A percentile compares a stretch with the other conserved stretches of the same genome.
Evolutionary conservation across 768 basidiomycete genomes (phyloP).

Genomic region (Panus rudis): DNA sequence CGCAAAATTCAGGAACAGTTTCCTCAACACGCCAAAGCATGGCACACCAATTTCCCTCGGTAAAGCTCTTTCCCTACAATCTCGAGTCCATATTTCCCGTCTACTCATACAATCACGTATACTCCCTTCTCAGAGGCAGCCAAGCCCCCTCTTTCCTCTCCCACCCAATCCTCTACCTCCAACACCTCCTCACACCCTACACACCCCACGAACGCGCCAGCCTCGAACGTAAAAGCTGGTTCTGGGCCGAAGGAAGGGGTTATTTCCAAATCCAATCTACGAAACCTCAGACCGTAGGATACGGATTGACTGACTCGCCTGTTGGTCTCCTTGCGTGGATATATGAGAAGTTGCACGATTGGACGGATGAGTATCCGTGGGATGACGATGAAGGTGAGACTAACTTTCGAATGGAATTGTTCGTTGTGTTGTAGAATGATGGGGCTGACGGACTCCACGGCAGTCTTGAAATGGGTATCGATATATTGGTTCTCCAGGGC

Average conservation of each 20-base stretch:
- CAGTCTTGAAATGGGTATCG: conserved; percentile 56
- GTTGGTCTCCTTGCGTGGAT: conserved; percentile 36
- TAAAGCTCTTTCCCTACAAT: neutral
- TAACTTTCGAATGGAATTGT: too few species aligned
- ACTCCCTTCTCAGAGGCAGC: conserved; percentile 13
- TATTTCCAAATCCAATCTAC: conserved; percentile 31
- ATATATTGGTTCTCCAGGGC: conserved; percentile 53
- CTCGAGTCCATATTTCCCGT: neutral
- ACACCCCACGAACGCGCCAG: conserved; percentile 21
- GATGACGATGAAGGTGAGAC: conserved; percentile 44
- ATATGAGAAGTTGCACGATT: conserved; percentile 27
- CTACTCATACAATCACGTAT: neutral
- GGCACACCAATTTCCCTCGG: conserved; percentile 14
- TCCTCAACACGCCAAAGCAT: conserved; percentile 16
- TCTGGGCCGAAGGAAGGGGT: conserved; percentile 7
- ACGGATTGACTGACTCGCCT: conserved; percentile 50
- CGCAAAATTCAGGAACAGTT: conserved; percentile 24
- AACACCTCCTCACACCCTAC: conserved; percentile 22
- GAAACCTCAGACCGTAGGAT: conserved; percentile 35
- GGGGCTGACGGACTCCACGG: too few species aligned
- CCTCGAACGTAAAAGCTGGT: conserved; percentile 14
- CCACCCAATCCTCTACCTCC: conserved; percentile 24
- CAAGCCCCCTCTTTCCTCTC: conserved; percentile 15
- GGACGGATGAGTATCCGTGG: conserved; percentile 47
- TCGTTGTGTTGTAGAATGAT: too few species aligned